A percentile compares a stretch with the other conserved stretches of the same genome.
These are phyloP conservation scores for Prosopis cineraria DNA, from an alignment of 306 rosid genomes.

Conservation along the genomic window DNA sequence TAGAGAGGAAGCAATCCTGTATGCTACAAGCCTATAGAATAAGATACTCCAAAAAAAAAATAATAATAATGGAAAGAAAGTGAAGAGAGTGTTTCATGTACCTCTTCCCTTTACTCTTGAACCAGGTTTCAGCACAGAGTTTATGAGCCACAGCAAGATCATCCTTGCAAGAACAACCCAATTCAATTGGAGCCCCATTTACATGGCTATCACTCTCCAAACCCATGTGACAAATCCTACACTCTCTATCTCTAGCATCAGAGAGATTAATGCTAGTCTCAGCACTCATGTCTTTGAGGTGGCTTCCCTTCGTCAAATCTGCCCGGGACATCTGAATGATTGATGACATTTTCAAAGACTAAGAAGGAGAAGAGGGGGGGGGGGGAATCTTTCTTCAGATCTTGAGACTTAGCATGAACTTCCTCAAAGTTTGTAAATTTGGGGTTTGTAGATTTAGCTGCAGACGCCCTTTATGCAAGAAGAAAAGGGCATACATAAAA, in stretches of 20 bases:
- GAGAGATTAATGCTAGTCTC: conserved; percentile 71
- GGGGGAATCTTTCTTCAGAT: conserved; percentile 11
- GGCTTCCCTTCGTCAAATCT: conserved; percentile 73
- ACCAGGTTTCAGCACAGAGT: too few relatives aligned
- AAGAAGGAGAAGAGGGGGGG: too few relatives aligned
- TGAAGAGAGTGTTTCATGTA: conserved; percentile 45
- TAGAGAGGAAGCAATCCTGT: too few relatives aligned
- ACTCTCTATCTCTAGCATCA: conserved; percentile 82
- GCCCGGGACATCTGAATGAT: conserved; percentile 52
- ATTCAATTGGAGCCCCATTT: conserved; percentile 77
- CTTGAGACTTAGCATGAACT: conserved; percentile 18
- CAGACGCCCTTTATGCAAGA: conserved; percentile 6
- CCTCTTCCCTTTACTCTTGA: too few relatives aligned
- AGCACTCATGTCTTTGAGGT: conserved; percentile 52
- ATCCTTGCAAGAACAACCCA: conserved; percentile 94
- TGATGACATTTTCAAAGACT: conserved; percentile 44
- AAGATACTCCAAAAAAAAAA: too few relatives aligned
- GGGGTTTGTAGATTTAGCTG: conserved; percentile 12
- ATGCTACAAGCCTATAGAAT: too few relatives aligned
- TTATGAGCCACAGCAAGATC: conserved; percentile 92
- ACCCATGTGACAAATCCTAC: conserved; percentile 95
- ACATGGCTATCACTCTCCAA: conserved; percentile 90
- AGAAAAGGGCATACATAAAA: background rate
- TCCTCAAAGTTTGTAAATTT: conserved; percentile 40
- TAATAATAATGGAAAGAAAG: background rate